Base-by-base conservation (phyloP, 192 early-diverging fungal species). In the Coemansia sp. region DNA sequence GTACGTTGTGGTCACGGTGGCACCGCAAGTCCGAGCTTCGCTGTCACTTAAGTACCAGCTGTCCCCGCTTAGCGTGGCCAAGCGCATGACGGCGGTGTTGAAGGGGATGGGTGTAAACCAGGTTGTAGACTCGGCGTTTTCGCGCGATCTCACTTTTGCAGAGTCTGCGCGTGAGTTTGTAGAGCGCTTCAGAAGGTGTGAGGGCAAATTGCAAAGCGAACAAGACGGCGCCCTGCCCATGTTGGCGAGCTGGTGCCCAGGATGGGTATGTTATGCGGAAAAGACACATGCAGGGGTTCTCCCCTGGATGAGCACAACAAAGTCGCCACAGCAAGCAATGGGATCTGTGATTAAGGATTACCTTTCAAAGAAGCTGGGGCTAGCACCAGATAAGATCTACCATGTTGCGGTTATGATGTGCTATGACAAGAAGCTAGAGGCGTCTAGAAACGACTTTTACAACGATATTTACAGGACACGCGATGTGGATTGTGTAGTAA, bases 251-350 rank as follows among this genome's bases (percentile, higher is more conserved):
- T 77, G 86, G 58, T 89, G 86, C 57, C 86, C 87, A 52, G 95
- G 96, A 15, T 99, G 95, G 95, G 93, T 99, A 26, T 99, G 97
- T 79, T 99, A 99, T 65, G 95, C 95, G 13, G 97, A 99, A 81
- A 99, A 98, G 80, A 98, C 97, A 0, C 96, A 99, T 64, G 88
- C 86, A 16, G 87, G 91, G 68, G 85, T 95, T 9, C 76, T 99
- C 21, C 94, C 94, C 1, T 87, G 92, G 69, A 92, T 99, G 59
- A 91, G 90, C 70, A 86, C 86, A 31, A 91, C 92, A 5, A 94
- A 93, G 68, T 97, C 95, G n/a, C 95, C 97, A 23, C 97, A 99
- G 77, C 96, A 98, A 72, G 88, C 94, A 49, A 96, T 97, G 93
- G 97, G 97, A 15, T 87, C 90, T 0, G 75, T 99, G 18, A 89